Percentiles rank a stretch among this genome's conserved stretches.
Conservation (phyloP, 1,284 basidiomycete genomes). For the Pseudozyma thailandica region DNA sequence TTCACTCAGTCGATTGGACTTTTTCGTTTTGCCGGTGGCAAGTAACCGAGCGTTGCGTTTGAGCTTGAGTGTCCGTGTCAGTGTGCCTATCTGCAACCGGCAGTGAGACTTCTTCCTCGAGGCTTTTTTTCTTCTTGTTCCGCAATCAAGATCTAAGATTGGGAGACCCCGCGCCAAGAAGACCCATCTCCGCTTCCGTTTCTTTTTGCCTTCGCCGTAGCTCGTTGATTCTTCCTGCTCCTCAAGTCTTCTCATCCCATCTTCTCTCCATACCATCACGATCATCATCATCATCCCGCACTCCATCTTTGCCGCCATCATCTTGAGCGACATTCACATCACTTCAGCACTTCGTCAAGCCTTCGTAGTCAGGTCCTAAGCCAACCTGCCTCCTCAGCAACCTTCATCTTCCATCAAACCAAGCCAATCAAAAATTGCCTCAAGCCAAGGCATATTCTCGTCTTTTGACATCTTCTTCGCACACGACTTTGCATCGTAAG, state of each 20-base stretch:
- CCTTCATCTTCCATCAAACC: constrained; percentile 5
- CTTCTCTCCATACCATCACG: constrained; percentile 13
- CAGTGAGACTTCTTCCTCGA: no score
- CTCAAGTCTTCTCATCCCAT: not conserved
- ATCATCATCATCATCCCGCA: constrained; percentile 10
- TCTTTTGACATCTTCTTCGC: constrained; percentile 10
- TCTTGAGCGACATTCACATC: constrained; percentile 10
- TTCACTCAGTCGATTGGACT: no score
- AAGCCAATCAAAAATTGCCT: constrained; percentile 30
- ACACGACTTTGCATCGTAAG: constrained; percentile 16
- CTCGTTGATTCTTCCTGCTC: not conserved
- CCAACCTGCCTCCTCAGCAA: constrained; percentile 39
- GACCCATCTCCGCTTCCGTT: no score
- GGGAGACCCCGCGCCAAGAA: constrained; percentile 28
- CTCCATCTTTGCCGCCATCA: constrained; percentile 11
- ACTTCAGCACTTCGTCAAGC: constrained; percentile 6
- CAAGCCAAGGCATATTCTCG: constrained; percentile 12
- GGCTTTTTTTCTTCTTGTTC: not conserved
- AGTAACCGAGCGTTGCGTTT: not conserved
- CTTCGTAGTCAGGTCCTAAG: constrained; percentile 39
- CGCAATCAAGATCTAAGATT: not conserved
- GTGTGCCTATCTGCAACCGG: no score
- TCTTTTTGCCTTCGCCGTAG: not conserved
- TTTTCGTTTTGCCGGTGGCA: not conserved
- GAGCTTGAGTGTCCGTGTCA: no score